phyloP scores from a whole-genome alignment of 2,329 filamentous ascomycete genomes.

The Penicillium sp. region DNA sequence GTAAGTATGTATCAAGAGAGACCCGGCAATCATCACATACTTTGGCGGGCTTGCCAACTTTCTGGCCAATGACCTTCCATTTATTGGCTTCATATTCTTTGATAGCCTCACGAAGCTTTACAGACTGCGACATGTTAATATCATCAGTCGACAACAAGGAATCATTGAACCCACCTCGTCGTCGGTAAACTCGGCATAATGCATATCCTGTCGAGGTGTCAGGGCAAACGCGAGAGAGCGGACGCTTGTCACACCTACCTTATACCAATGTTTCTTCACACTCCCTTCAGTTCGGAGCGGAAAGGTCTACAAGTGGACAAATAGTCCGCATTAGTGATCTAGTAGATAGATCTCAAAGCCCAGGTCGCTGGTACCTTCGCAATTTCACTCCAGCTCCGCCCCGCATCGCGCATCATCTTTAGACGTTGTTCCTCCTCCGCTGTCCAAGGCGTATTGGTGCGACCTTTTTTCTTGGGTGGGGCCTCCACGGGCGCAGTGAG shows the following conservation, averaged over 20 bases:
- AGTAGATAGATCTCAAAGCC: neutral
- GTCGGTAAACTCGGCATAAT: conserved; percentile 96
- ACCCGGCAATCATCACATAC: conserved; percentile 38
- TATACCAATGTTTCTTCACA: conserved; percentile 99
- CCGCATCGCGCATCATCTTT: conserved; percentile 89
- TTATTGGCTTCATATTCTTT: conserved; percentile 99
- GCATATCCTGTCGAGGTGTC: conserved; percentile 70
- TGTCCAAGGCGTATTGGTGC: conserved; percentile 99
- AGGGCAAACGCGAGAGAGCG: conserved; percentile 2
- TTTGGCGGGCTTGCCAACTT: conserved; percentile 97
- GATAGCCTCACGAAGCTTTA: conserved; percentile 74
- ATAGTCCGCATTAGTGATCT: conserved; percentile 5
- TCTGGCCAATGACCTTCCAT: conserved; percentile 95
- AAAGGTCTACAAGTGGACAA: conserved; percentile 60
- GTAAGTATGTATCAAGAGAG: conserved; percentile 14
- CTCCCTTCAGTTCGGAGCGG: conserved; percentile 90
- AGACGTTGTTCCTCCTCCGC: conserved; percentile 85
- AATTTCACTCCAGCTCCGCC: conserved; percentile 95
- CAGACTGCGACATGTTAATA: conserved; percentile 29
- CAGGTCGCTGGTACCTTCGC: conserved; percentile 64
- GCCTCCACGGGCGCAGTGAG: conserved; percentile 25
- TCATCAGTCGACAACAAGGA: neutral
- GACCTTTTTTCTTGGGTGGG: conserved; percentile 67
- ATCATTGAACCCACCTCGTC: conserved; percentile 63
- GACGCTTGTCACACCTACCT: conserved; percentile 50